Evolutionary conservation across 139 green algal species (phyloP).

Genomic region (Desmodesmus armatus): DNA sequence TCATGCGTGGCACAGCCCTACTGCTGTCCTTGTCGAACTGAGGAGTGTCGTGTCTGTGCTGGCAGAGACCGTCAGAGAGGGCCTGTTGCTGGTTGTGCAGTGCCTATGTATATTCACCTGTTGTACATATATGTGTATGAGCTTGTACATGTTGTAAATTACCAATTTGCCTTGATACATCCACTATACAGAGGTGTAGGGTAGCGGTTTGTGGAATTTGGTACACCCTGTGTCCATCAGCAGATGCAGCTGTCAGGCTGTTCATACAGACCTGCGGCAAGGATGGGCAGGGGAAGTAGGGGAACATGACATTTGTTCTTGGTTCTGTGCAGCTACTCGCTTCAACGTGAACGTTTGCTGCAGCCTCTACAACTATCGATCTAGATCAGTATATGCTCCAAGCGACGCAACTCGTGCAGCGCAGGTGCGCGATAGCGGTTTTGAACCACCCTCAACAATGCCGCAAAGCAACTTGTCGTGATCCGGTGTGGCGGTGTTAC

Average conservation of each 20-base stretch:
- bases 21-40: constrained; percentile 71
- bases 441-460: too few species aligned
- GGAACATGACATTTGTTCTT: too few species aligned
- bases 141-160: neutral
- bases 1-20: constrained; percentile 83
- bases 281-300: neutral
- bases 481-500: too few species aligned
- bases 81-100: neutral
- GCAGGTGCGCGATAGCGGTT: too few species aligned
- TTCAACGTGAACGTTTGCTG: too few species aligned
- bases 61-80: neutral
- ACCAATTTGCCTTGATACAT: neutral
- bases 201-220: neutral
- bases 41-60: neutral
- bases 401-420: too few species aligned
- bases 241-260: neutral
- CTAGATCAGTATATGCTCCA: too few species aligned
- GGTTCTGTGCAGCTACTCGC: too few species aligned
- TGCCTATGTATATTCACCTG: neutral
- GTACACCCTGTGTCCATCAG: neutral
- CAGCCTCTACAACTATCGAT: too few species aligned
- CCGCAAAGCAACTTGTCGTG: too few species aligned
- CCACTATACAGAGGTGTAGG: neutral
- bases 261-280: neutral
- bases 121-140: neutral